Base-by-base conservation (phyloP, 2,329 filamentous ascomycete genomes). In the Colletotrichum lentis region DNA sequence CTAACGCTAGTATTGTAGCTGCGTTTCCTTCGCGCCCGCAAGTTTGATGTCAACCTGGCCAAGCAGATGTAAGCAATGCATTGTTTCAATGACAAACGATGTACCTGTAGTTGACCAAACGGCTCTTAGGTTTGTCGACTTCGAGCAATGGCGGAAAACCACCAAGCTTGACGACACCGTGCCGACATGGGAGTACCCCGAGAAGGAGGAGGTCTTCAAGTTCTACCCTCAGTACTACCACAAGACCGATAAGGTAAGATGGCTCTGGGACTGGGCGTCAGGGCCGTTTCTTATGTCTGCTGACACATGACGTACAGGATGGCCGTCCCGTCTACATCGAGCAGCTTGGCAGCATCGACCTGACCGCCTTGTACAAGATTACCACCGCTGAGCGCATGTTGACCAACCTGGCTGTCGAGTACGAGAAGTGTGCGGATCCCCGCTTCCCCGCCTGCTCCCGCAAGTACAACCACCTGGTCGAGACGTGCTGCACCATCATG, bases 211-310 rank as follows among this genome's bases (percentile, higher is more conserved):
- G 77, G 87, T 99, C 67, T 92, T 92, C 80, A 84, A 95, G 81
- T 97, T 92, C 85, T 99, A 99, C 83, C 93, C 93, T 55, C 96
- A 99, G 83, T 99, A 96, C 85, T 99, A 99, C 84, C 96, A 99
- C 88, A 97, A 97, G 85, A 95, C 90, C 14, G 93, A 96, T 82
- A 94, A 93, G 82, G 89, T 90, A 79, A 64, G 75, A 43, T 16
- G 10, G 18, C 31, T 3, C 16, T 22, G 5, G 35, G 10, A 44
- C 37, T 14, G 41, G 3, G 41, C 7, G 24, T 22, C 6, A 3
- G 22, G 16, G 12, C 22, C 31, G 22, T 22, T 22, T 20, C 16
- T 18, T 4, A n/a, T 16, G 6, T n/a, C 10, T 24, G 37, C 65
- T 31, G 66, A 66, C 56, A 53, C 57, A 43, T 70, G 37, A 59